Evolutionary conservation across 352 stramenopile genomes (phyloP).

Genomic region (Phytophthora hybrid): DNA sequence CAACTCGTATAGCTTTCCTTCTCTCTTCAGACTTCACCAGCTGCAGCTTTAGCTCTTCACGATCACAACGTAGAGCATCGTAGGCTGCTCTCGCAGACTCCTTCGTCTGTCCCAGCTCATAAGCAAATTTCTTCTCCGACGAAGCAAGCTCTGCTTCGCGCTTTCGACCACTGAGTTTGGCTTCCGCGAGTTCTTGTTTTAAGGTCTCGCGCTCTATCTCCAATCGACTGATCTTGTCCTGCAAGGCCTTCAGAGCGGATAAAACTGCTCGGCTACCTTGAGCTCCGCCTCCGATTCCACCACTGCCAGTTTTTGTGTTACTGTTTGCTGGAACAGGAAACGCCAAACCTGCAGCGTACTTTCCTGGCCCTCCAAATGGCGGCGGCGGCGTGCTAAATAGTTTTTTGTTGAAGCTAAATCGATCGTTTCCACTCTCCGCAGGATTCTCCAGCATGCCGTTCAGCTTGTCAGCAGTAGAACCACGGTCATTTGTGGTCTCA

Average conservation of each 20-base stretch:
- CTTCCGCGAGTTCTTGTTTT: slow-evolving; percentile 66
- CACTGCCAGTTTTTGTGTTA: slow-evolving; percentile 1
- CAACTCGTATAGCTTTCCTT: slow-evolving; percentile 47
- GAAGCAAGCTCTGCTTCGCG: slow-evolving; percentile 59
- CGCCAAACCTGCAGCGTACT: slow-evolving; percentile 7
- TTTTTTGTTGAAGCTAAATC: slow-evolving; percentile 42
- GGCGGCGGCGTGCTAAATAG: slow-evolving; percentile 35
- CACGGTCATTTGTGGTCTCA: slow-evolving; percentile 7
- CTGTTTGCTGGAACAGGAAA: slow-evolving; percentile 24
- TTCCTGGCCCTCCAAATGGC: slow-evolving; percentile 7
- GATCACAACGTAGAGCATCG: slow-evolving; percentile 64
- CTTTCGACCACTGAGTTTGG: slow-evolving; percentile 62
- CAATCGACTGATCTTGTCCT: slow-evolving; percentile 79
- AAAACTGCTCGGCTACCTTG: slow-evolving; percentile 76
- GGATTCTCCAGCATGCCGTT: not conserved
- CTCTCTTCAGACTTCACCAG: slow-evolving; percentile 61
- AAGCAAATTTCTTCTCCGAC: slow-evolving; percentile 71
- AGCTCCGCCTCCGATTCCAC: slow-evolving; percentile 10
- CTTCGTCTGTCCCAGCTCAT: slow-evolving; percentile 74
- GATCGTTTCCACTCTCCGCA: slow-evolving; percentile 2
- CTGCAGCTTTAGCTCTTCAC: slow-evolving; percentile 69
- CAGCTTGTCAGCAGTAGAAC: slow-evolving; percentile 5
- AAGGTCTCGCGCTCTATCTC: slow-evolving; percentile 72
- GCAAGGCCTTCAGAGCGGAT: slow-evolving; percentile 77
- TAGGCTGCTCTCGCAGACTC: slow-evolving; percentile 73